Base-by-base conservation (phyloP, 805 yeast species). In the Zygosaccharomyces lentus region DNA sequence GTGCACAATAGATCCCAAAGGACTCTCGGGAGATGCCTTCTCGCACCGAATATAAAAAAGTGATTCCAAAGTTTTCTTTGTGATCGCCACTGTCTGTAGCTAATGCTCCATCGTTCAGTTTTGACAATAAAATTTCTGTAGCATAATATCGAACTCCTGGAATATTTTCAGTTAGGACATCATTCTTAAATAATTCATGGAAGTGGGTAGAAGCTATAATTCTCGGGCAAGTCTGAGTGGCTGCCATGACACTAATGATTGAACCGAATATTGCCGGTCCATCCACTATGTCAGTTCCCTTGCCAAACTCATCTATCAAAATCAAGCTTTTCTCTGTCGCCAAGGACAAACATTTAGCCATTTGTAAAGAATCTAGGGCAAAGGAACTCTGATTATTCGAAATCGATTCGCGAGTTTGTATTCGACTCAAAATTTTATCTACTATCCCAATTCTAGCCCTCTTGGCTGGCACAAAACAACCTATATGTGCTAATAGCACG, bases 291-390 rank as follows among this genome's bases (percentile, higher is more conserved):
- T 74, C 77, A 0, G 78, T 76, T 0, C 81, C 81, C 48, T 75
- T 75, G 0, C 81, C 82, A 58, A 73, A 76, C 48, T 77, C 81
- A 56, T 77, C 80, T 21, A 78, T 65, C 5, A 78, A 56, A 1
- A 80, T 50, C 23, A 79, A 49, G 9, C 78, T 74, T 36, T 56
- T 64, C 0, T 60, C 55, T 0, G 78, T 73, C 23, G 65, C 52
- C 42, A 72, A 50, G 3, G 68, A 60, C 16, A 76, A 49, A 41
- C 76, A 71, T 52, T 66, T 71, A 47, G 62, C 64, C 58, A 78
- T 68, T 61, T 67, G 77, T 35, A 60, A 65, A 8, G 70, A 52
- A 51, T 78, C 83, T n/a, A 70, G 66, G 60, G 74, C 68, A 48
- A 79, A 79, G 0, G 82, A 70, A 43, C 82, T 76, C 47, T 60